Evolutionary conservation across 148 eudicot genomes (phyloP), one percentile per base, ranked within the genome.

Genomic region (Rhododendron vialii): DNA sequence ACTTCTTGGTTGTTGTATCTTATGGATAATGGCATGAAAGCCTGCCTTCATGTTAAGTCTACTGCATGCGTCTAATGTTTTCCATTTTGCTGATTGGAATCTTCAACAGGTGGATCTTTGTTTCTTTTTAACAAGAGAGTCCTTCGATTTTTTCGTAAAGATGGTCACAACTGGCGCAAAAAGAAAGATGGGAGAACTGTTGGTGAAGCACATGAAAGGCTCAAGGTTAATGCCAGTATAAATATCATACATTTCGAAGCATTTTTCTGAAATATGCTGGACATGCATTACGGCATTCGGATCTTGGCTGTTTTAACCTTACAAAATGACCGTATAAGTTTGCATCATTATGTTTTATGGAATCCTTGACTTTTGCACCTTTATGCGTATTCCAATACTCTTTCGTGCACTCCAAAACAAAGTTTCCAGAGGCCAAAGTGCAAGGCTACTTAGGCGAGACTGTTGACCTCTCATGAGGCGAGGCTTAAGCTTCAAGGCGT

Each of bases 151-250:
- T 97, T 97, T 78, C 98, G 99, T 28, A 93, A 89, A 88, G 99
- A 97, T 89, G 98, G 98, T 89, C 94, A 95, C 85, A 94, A 79
- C 69, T 97, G 99, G 98, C 91, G 96, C 67, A 93, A 92, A 86
- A 96, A 93, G 92, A 95, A 88, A 91, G 96, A 96, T 90, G 95
- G 95, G 43, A 89, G 92, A 86, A 92, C 92, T 73, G 95, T 94
- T 87, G 96, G 96, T 83, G 99, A 96, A 93, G 98, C 98, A 81
- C 99, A 96, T 85, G 99, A 95, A 85, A 93, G 96, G 57, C 94
- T 96, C 55, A 96, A 96, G 99, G 99, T 96, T 90, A 61, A 55
- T 43, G 81, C 18, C 55, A 10, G 17, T 77, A 10, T 18, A 45
- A 55, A 59, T 20, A 20, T 83, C 48, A 17, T 65, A 65, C n/a